phyloP scores from a whole-genome alignment of 2,329 filamentous ascomycete species.

The Exophiala dermatitidis region DNA sequence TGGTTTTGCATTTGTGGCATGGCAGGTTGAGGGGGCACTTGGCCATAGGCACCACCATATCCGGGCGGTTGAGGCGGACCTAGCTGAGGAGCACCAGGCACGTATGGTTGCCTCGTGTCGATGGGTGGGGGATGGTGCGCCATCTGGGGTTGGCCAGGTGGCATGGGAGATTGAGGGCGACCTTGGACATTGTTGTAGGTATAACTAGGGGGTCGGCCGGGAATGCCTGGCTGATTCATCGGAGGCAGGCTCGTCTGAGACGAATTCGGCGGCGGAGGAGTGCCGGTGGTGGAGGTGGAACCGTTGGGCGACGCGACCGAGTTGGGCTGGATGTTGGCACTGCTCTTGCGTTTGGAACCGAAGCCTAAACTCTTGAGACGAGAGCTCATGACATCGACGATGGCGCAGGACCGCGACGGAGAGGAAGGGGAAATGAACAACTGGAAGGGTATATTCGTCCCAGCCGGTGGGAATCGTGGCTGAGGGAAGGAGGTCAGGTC shows the following conservation, averaged over 20 bases:
- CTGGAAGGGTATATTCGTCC: neutral
- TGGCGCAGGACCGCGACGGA: conserved; percentile 14
- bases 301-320: conserved; percentile 27
- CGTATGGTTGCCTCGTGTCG: conserved; percentile 48
- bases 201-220: conserved; percentile 59
- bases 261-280: conserved; percentile 36
- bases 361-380: conserved; percentile 46
- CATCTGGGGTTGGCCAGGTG: conserved; percentile 36
- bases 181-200: conserved; percentile 48
- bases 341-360: conserved; percentile 45
- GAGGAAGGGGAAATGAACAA: neutral
- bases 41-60: conserved; percentile 35
- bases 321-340: conserved; percentile 36
- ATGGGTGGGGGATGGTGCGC: conserved; percentile 46
- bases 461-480: conserved; percentile 2
- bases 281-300: conserved; percentile 30
- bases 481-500: neutral
- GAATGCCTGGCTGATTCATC: conserved; percentile 45
- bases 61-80: conserved; percentile 37
- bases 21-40: conserved; percentile 23
- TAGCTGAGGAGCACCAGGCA: conserved; percentile 38
- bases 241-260: conserved; percentile 49
- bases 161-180: conserved; percentile 49
- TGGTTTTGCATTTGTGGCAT: conserved; percentile 28
- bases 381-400: conserved; percentile 47